Evolutionary conservation across 305 asterid genomes (phyloP).

Genomic region (Solanum hybrid): DNA sequence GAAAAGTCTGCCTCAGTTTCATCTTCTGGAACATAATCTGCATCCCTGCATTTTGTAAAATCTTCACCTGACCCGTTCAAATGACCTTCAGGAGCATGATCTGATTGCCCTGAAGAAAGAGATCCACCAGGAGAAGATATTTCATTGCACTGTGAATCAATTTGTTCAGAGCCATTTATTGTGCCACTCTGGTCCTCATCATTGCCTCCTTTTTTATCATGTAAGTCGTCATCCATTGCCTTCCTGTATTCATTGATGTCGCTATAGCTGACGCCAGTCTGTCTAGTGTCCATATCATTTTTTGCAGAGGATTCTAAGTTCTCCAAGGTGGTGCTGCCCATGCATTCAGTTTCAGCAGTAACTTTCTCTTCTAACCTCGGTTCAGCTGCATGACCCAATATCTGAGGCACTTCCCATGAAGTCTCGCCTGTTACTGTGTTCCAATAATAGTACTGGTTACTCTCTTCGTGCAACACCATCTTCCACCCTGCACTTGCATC

Average conservation of each 20-base stretch:
- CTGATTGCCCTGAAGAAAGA: conserved; percentile 3
- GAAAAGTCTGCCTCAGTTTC: conserved; percentile 31
- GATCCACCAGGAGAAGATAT: conserved; percentile 20
- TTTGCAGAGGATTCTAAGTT: conserved; percentile 6
- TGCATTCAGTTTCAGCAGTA: conserved; percentile 25
- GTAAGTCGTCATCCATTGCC: conserved; percentile 26
- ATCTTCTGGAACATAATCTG: conserved; percentile 19
- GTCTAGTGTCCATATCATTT: conserved; percentile 5
- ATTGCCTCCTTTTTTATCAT: conserved; percentile 19
- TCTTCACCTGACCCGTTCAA: conserved; percentile 1
- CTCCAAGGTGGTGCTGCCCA: conserved; percentile 7
- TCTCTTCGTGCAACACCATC: conserved; percentile 87
- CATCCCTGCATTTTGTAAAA: conserved; percentile 1
- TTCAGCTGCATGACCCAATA: conserved; percentile 32
- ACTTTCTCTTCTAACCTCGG: conserved; percentile 25
- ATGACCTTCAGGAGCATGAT: conserved; percentile 8
- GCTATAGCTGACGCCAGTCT: conserved; percentile 18
- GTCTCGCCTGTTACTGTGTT: conserved; percentile 81
- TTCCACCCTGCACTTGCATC: conserved; percentile 68
- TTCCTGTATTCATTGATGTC: conserved; percentile 7
- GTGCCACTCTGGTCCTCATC: conserved; percentile 22
- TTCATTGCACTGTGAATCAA: conserved; percentile 6
- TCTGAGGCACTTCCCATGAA: conserved; percentile 85
- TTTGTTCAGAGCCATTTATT: neutral
- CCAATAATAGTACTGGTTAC: conserved; percentile 88